phyloP scores from a whole-genome alignment of 1,284 basidiomycete species.

The Termitomyces sp. region DNA sequence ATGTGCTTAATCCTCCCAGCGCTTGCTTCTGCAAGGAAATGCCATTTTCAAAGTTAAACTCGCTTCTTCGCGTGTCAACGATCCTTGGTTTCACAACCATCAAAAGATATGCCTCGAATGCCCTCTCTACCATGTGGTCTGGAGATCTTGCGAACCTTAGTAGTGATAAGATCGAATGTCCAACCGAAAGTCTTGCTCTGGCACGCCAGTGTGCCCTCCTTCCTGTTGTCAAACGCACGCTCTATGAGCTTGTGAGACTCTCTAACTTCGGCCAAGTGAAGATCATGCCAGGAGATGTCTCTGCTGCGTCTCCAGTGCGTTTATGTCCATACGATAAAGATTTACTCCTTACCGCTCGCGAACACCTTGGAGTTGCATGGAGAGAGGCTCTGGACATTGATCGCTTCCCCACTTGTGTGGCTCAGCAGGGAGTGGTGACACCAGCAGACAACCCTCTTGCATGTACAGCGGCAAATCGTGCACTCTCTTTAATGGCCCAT shows the following conservation, averaged over 20 bases:
- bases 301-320: neutral
- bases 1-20: slow-evolving; percentile 5
- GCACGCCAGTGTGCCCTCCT: slow-evolving; percentile 17
- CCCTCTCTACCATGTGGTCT: slow-evolving; percentile 18
- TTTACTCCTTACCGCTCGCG: slow-evolving; percentile 8
- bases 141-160: slow-evolving; percentile 17
- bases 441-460: neutral
- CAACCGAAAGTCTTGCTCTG: slow-evolving; percentile 18
- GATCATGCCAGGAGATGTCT: slow-evolving; percentile 1
- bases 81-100: slow-evolving; percentile 18
- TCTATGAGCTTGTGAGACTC: slow-evolving; percentile 23
- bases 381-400: slow-evolving; percentile 8
- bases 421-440: neutral
- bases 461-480: slow-evolving; percentile 7
- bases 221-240: slow-evolving; percentile 18
- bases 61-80: slow-evolving; percentile 20
- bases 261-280: slow-evolving; percentile 18
- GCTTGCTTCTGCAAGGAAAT: slow-evolving; percentile 15
- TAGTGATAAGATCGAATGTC: slow-evolving; percentile 11
- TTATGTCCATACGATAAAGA: slow-evolving; percentile 6
- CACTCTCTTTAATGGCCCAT: slow-evolving; percentile 11
- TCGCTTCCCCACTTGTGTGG: slow-evolving; percentile 10
- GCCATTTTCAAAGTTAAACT: slow-evolving; percentile 15
- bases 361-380: slow-evolving; percentile 8
- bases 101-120: slow-evolving; percentile 15